A percentile compares a stretch with the other conserved stretches of the same genome.
phyloP scores from a whole-genome alignment of 1,284 basidiomycete genomes.

The Irpex rosettiformis region DNA sequence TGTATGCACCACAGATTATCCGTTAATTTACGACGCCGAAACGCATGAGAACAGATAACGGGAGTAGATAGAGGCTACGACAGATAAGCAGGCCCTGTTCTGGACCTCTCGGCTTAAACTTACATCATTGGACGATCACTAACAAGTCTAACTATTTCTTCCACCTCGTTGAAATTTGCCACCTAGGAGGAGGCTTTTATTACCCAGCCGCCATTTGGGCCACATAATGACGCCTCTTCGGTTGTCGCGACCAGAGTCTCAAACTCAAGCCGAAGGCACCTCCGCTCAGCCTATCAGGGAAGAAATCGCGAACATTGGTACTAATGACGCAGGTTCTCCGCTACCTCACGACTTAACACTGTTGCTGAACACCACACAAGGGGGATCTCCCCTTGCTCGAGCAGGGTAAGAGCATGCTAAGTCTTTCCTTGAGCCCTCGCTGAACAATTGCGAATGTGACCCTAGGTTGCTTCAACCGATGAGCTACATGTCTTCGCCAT shows the following conservation, averaged over 20 bases:
- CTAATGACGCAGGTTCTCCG: slow-evolving; percentile 14
- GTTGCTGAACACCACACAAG: slow-evolving; percentile 25
- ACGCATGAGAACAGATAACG: neutral
- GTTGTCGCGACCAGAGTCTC: neutral
- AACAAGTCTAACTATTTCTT: neutral
- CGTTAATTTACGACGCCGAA: neutral
- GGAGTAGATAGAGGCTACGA: neutral
- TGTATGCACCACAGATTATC: too few species aligned
- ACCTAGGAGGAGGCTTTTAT: neutral
- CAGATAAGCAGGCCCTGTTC: neutral
- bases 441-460: neutral
- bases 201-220: neutral
- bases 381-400: slow-evolving; percentile 43
- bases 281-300: slow-evolving; percentile 1
- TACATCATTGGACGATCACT: neutral
- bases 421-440: neutral
- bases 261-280: neutral
- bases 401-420: slow-evolving; percentile 43
- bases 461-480: slow-evolving; percentile 32
- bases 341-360: slow-evolving; percentile 20
- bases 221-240: neutral
- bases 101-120: neutral
- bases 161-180: neutral
- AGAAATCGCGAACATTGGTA: slow-evolving; percentile 12
- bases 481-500: slow-evolving; percentile 32